phyloP scores from a whole-genome alignment of 768 basidiomycete genomes.

The Kwoniella mangroviensis region DNA sequence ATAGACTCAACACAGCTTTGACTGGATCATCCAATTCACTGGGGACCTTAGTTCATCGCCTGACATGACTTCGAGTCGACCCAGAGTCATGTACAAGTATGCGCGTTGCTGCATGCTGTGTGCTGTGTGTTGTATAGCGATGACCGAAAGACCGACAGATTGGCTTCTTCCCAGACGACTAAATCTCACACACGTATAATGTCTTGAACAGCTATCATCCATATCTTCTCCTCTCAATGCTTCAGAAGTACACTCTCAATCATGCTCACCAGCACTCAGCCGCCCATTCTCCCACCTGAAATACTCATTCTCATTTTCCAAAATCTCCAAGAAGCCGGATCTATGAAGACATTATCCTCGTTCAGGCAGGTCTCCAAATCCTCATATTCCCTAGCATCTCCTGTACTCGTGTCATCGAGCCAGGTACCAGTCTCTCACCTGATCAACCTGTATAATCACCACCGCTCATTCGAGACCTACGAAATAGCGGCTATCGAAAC shows the following conservation, averaged over 20 bases:
- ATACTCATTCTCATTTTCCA: background rate
- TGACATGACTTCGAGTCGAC: too few species aligned
- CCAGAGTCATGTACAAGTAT: too few species aligned
- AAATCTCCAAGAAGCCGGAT: background rate
- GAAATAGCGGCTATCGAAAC: background rate
- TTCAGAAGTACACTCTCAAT: background rate
- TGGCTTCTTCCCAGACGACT: too few species aligned
- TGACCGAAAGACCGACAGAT: too few species aligned
- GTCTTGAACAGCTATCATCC: too few species aligned
- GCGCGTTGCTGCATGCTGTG: too few species aligned
- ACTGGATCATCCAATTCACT: too few species aligned
- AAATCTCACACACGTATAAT: too few species aligned
- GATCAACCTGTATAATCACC: background rate
- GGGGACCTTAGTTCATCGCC: too few species aligned
- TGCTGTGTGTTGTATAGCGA: too few species aligned
- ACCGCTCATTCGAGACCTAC: background rate
- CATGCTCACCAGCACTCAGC: background rate
- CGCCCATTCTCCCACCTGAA: background rate
- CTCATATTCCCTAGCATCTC: background rate
- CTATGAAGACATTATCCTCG: background rate
- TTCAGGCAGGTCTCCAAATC: conserved; percentile 4
- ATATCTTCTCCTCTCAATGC: too few species aligned
- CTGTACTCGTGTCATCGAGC: background rate
- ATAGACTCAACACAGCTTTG: too few species aligned
- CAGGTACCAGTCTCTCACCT: background rate